Evolutionary conservation across 202 grass and related monocot species (phyloP), one percentile per base, ranked within the genome.

Genomic region (Digitaria exilis): DNA sequence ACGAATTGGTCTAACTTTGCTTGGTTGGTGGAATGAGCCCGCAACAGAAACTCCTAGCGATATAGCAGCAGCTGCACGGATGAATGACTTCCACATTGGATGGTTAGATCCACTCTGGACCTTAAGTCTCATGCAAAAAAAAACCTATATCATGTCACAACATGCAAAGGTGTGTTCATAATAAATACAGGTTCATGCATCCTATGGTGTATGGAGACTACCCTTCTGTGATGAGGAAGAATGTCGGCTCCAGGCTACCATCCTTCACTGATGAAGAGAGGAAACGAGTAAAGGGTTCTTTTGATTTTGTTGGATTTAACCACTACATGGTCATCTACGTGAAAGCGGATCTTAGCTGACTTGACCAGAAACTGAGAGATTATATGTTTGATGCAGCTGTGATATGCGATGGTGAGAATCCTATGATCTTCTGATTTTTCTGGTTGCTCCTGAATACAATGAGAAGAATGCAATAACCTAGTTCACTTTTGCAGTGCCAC

Each of bases 31-130:
- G 96, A 86, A 43, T 7, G 93, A 98, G 78, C 87, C 93, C 24
- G 86, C 16, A 7, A 93, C 93, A 2, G 35, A 81, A 41, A 67
- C 48, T 37, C 59, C 96, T 8, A 85, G 93, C 18, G 96, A 98
- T 71, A 46, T 89, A 76, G 87, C 85, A 31, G 96, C 96, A 21
- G 89, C 92, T 45, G 71, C 73, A 67, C 90, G 96, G 87, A 93
- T 91, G 87, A 84, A 93, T 59, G 93, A 98, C 71, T 98, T 98
- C 73, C 92, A 93, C 69, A 86, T 98, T 52, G 96, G 96, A 88
- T 98, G 93, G 96, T 97, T 74, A 65, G 88, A 84, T n/a, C 13
- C 71, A 4, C 22, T 41, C 45, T 57, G 16, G 2, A 77, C 49
- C 24, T 82, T 10, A 49, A 57, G 21, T 28, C 37, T 32, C 3